Evolutionary conservation across 768 basidiomycete genomes (phyloP).

Genomic region (Suillus subluteus): DNA sequence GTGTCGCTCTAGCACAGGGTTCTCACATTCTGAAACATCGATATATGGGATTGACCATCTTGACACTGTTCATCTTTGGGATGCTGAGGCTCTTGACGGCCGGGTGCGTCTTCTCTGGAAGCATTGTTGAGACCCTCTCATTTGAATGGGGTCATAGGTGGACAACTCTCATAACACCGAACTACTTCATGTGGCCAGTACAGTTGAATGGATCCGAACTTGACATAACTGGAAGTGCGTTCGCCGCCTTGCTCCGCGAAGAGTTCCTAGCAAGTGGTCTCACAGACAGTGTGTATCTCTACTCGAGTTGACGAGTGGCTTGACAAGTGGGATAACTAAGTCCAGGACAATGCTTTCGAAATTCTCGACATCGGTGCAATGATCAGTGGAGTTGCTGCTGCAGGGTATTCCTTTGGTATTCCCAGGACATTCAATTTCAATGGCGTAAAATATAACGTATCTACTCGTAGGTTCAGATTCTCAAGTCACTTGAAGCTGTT

Average conservation of each 20-base stretch:
- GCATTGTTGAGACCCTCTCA: too few relatives aligned
- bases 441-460: conserved; percentile 20
- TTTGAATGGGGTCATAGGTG: too few relatives aligned
- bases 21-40: too few relatives aligned
- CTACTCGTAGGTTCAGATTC: conserved; percentile 3
- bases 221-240: conserved; percentile 11
- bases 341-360: conserved; percentile 8
- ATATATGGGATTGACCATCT: too few relatives aligned
- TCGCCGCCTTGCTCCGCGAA: conserved; percentile 1
- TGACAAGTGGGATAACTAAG: neutral
- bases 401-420: conserved; percentile 10
- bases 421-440: conserved; percentile 20
- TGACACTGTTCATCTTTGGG: too few relatives aligned
- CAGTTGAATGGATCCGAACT: conserved; percentile 10
- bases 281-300: neutral
- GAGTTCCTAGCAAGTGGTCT: neutral
- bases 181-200: neutral
- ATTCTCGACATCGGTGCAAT: conserved; percentile 13
- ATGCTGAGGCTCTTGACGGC: too few relatives aligned
- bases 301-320: too few relatives aligned
- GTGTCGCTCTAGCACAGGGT: too few relatives aligned
- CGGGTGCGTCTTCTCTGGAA: too few relatives aligned
- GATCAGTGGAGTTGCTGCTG: conserved; percentile 15
- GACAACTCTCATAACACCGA: too few relatives aligned
- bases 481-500: neutral